These are phyloP conservation scores for Debaryomycetaceae sp. DNA, from an alignment of 1,139 yeast species.

Conservation along the genomic window DNA sequence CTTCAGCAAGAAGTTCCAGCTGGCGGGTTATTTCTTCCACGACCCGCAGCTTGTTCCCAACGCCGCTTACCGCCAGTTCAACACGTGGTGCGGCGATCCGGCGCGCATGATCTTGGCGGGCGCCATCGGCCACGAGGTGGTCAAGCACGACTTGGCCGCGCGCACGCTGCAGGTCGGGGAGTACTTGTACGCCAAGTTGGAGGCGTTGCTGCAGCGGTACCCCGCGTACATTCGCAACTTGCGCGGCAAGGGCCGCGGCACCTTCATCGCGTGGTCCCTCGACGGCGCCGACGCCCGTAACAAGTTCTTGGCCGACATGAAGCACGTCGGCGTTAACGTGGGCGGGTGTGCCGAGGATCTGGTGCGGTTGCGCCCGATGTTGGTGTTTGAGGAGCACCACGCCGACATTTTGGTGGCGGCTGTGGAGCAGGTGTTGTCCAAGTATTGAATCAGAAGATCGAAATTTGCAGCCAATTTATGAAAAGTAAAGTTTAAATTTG, in stretches of 20 bases:
- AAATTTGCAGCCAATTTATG: too few species aligned
- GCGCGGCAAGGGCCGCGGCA: constrained; percentile 73
- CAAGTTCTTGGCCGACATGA: constrained; percentile 53
- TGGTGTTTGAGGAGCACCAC: constrained; percentile 71
- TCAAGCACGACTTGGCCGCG: constrained; percentile 53
- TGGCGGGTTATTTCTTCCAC: constrained; percentile 79
- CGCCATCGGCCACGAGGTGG: constrained; percentile 61
- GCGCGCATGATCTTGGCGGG: constrained; percentile 71
- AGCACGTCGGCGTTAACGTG: constrained; percentile 62
- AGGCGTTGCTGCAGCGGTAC: constrained; percentile 44
- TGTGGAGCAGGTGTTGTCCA: constrained; percentile 44
- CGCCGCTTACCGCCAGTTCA: constrained; percentile 76
- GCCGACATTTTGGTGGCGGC: constrained; percentile 59
- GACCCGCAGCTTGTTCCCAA: constrained; percentile 68
- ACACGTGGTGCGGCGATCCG: constrained; percentile 92
- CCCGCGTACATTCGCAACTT: constrained; percentile 50
- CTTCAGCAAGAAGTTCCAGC: constrained; percentile 80
- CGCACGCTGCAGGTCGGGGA: constrained; percentile 58
- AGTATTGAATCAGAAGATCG: constrained; percentile 16
- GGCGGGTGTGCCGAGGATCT: constrained; percentile 79
- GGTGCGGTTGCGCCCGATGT: constrained; percentile 73
- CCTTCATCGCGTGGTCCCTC: constrained; percentile 77
- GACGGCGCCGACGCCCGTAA: constrained; percentile 52
- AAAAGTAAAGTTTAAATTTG: too few species aligned
- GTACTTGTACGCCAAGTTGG: constrained; percentile 54